Conservation (phyloP, 2,329 filamentous ascomycete genomes). For the Helotiales sp. region DNA sequence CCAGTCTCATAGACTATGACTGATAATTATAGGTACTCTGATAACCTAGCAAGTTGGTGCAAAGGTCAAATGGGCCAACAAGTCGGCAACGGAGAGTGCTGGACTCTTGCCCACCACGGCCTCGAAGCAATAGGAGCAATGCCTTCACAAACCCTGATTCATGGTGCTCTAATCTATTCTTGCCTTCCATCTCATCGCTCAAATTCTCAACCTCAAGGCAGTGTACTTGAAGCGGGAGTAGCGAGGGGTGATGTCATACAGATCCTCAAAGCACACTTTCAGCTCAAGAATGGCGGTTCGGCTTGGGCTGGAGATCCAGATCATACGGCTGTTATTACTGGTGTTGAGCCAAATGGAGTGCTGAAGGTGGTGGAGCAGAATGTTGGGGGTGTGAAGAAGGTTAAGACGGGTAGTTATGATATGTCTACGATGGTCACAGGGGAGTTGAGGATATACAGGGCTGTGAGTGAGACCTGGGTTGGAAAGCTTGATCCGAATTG, state of each 20-base stretch:
- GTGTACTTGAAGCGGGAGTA: conserved; percentile 31
- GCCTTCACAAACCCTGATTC: conserved; percentile 33
- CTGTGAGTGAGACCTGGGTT: conserved; percentile 32
- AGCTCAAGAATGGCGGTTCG: conserved; percentile 25
- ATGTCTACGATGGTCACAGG: conserved; percentile 33
- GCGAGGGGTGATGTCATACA: conserved; percentile 39
- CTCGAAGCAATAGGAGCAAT: conserved; percentile 32
- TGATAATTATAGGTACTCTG: conserved; percentile 30
- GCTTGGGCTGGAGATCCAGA: conserved; percentile 35
- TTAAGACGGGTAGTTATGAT: conserved; percentile 32
- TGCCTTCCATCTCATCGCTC: conserved; percentile 26
- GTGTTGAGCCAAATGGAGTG: conserved; percentile 28
- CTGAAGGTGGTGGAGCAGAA: conserved; percentile 37
- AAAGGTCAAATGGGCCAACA: conserved; percentile 31
- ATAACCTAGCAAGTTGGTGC: conserved; percentile 34
- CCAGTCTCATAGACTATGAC: neutral
- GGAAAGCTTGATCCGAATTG: conserved; percentile 31
- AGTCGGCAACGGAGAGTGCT: conserved; percentile 41
- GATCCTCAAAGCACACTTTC: conserved; percentile 34
- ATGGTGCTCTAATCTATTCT: conserved; percentile 36
- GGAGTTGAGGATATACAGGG: conserved; percentile 35
- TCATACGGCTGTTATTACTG: conserved; percentile 37
- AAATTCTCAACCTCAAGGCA: conserved; percentile 22
- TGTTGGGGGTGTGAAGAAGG: conserved; percentile 33
- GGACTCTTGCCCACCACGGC: conserved; percentile 38